A percentile compares a stretch with the other conserved stretches of the same genome.
These are phyloP conservation scores for Aspergillus fijiensis DNA, from an alignment of 2,329 filamentous ascomycete species.

Conservation along the genomic window DNA sequence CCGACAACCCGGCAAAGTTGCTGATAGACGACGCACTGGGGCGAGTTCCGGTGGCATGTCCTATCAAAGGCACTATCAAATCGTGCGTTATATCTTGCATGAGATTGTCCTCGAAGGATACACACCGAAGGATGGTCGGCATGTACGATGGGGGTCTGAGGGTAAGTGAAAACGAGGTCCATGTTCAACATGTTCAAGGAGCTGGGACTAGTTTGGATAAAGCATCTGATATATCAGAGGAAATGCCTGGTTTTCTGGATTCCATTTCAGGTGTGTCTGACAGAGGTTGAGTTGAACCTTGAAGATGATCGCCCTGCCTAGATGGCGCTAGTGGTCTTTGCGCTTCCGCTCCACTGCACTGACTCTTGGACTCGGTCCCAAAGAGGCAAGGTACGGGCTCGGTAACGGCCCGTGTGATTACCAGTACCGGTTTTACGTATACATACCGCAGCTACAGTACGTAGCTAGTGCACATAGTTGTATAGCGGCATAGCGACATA, in stretches of 20 bases:
- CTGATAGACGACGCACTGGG: background rate
- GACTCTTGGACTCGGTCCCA: background rate
- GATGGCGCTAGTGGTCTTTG: slow-evolving; percentile 6
- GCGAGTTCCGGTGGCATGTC: slow-evolving; percentile 4
- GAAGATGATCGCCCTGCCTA: background rate
- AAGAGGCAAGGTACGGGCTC: background rate
- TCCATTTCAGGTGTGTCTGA: background rate
- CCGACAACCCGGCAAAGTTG: background rate
- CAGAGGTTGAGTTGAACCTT: slow-evolving; percentile 1
- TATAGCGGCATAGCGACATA: background rate
- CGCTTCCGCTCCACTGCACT: background rate
- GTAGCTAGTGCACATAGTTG: no score
- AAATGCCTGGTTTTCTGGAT: no score
- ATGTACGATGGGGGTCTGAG: background rate
- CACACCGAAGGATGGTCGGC: background rate
- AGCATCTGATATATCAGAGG: slow-evolving; percentile 15
- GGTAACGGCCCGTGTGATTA: background rate
- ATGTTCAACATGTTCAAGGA: slow-evolving; percentile 4
- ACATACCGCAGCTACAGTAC: no score
- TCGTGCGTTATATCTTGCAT: slow-evolving; percentile 13
- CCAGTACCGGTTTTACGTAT: background rate
- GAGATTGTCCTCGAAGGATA: slow-evolving; percentile 4
- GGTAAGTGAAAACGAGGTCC: slow-evolving; percentile 4
- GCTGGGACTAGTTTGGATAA: background rate
- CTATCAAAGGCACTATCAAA: slow-evolving; percentile 14